Evolutionary conservation across 2,329 filamentous ascomycete species (phyloP), one percentile per base, ranked within the genome.

Genomic region (Claviceps cyperi): DNA sequence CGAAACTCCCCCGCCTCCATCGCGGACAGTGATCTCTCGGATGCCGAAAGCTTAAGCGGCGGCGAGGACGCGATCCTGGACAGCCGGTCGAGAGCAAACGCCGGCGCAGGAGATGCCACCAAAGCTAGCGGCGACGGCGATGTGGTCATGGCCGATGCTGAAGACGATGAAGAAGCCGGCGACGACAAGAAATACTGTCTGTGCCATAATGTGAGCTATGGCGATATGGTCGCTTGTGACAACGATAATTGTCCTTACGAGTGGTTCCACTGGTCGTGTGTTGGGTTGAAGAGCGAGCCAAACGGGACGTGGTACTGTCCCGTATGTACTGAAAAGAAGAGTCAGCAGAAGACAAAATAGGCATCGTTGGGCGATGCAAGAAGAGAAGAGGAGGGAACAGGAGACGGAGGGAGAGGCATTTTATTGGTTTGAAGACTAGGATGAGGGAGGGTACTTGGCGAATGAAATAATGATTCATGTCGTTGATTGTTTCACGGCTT

Each of bases 211-310:
- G 83, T 90, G 56, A 88, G 84, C 65, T 89, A 86, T 61, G 86
- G 86, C 53, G 84, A 91, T 61, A 92, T 92, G 86, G 86, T 92
- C 55, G 86, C 85, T 32, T 92, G 86, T 69, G 86, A 92, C 69
- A 91, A 91, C 64, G 80, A 84, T 51, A 76, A 82, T 56, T 92
- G 86, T 66, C 80, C 81, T 45, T 86, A 79, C 60, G 86, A 92
- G 68, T 92, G 86, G 86, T 92, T 92, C 64, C 86, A 92, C 67
- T 92, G 86, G 84, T 80, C 72, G 43, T 84, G 81, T 58, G 81
- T 84, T 47, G 78, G 80, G 19, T 71, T 84, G 35, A 83, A 81
- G 65, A 81, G 76, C 58, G 80, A 83, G 62, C 81, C 81, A 7
- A 77, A 77, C 50, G 81, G 81, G 35, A 80, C 73, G 22, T 84